Base-by-base conservation (phyloP, 2,329 filamentous ascomycete species). In the Lasiodiplodia sp. region DNA sequence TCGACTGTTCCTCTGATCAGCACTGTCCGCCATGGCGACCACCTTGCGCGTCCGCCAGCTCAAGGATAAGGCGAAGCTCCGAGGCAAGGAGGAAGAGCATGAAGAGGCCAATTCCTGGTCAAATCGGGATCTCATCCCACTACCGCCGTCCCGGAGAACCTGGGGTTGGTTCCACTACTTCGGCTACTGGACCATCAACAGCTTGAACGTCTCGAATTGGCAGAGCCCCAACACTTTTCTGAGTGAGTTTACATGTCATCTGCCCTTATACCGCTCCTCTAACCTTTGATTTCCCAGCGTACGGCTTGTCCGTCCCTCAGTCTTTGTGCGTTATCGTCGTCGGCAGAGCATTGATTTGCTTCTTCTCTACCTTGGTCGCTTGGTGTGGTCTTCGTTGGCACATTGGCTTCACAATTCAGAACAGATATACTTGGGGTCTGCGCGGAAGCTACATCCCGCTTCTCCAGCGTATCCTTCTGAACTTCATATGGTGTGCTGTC, bases 341-440 rank as follows among this genome's bases (percentile, higher is more conserved):
- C 6, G 80, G 80, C 7, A 78, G 81, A 4, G 70, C 82, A 0
- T 73, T 85, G 4, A 80, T 84, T 63, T 77, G 77, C 3, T 58
- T 80, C 10, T 85, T 85, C 70, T 79, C 83, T 0, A 78, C 78
- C 12, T 70, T 84, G 4, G 81, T 85, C 28, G 83, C 81, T 10
- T 84, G 82, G 82, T 81, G 80, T 25, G 84, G 84, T 14, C 66
- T 85, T 4, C 80, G 78, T 49, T 86, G 83, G 83, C 84, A 86
- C 71, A 82, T 86, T 68, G 84, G 84, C 66, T 83, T 85, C 71
- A 85, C 83, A 0, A 76, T 85, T 16, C 83, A 85, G 72, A 85
- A 84, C 70, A 78, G 84, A 6, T 85, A 79, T 70, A 82, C 81
- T 8, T 86, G 84, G 84, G 84, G 84, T 3, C 73, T 85, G 74